A percentile compares a stretch with the other conserved stretches of the same genome.
Conservation (phyloP, 805 yeast species). For the Lipomyces orientalis region DNA sequence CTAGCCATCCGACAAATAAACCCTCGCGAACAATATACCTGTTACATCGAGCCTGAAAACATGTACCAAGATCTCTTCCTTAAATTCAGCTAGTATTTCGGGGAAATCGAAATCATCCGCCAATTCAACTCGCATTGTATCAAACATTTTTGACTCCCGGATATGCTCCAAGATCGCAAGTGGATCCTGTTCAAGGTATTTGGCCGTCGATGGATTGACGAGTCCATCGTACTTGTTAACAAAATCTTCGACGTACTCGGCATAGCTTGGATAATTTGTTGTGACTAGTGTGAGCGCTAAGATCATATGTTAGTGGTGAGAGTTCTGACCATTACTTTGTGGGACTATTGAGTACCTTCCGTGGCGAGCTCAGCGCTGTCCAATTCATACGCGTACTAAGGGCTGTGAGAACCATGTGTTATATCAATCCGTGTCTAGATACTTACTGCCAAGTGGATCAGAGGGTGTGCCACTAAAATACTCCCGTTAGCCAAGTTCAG, state of each 20-base stretch:
- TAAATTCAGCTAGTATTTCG: conserved; percentile 20
- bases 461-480: conserved; percentile 41
- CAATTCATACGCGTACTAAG: conserved; percentile 45
- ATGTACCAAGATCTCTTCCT: conserved; percentile 31
- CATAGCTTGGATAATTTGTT: conserved; percentile 11
- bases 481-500: conserved; percentile 11
- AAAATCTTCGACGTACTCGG: conserved; percentile 16
- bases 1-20: too few relatives aligned
- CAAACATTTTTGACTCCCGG: conserved; percentile 36
- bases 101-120: conserved; percentile 20
- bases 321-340: background rate
- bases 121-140: conserved; percentile 16
- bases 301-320: background rate
- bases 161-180: conserved; percentile 36
- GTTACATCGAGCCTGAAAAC: conserved; percentile 32
- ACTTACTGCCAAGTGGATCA: conserved; percentile 45
- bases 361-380: conserved; percentile 46
- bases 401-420: background rate
- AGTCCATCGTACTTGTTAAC: conserved; percentile 13
- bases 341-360: conserved; percentile 40
- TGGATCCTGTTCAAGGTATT: conserved; percentile 30
- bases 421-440: background rate
- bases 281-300: conserved; percentile 27
- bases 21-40: conserved; percentile 9
- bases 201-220: conserved; percentile 7